These are phyloP conservation scores for Mycena latifolia DNA, from an alignment of 768 basidiomycete species.

Conservation along the genomic window DNA sequence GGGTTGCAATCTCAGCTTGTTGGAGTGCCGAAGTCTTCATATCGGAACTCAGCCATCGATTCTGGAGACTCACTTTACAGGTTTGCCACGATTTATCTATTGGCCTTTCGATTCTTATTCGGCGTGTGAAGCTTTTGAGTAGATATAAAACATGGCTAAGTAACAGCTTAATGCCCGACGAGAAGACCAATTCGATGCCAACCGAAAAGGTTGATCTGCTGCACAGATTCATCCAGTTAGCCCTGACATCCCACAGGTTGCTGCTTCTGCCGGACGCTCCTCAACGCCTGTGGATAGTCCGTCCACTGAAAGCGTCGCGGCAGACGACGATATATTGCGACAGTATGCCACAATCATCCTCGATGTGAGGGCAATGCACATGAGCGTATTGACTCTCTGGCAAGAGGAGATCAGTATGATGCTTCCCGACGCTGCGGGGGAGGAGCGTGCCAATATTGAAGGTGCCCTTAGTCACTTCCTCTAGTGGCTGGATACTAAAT, in stretches of 20 bases:
- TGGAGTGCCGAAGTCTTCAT: slow-evolving; percentile 93
- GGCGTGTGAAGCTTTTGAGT: slow-evolving; percentile 73
- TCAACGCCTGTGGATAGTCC: slow-evolving; percentile 68
- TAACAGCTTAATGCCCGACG: slow-evolving; percentile 58
- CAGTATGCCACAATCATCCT: slow-evolving; percentile 76
- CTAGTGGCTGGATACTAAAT: slow-evolving; percentile 14
- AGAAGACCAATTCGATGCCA: slow-evolving; percentile 51
- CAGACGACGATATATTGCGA: slow-evolving; percentile 74
- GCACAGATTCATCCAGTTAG: neutral
- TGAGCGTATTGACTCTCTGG: slow-evolving; percentile 72
- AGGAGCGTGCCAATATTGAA: slow-evolving; percentile 56
- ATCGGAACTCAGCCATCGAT: slow-evolving; percentile 83
- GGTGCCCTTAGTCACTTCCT: slow-evolving; percentile 52
- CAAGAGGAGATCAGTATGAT: slow-evolving; percentile 71
- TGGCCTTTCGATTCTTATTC: neutral
- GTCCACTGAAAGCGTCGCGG: slow-evolving; percentile 65
- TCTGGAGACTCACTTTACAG: slow-evolving; percentile 95
- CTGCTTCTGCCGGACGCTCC: slow-evolving; percentile 55
- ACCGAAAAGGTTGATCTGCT: slow-evolving; percentile 46
- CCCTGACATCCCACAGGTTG: slow-evolving; percentile 15
- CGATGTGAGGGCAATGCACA: slow-evolving; percentile 73
- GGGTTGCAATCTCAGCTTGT: slow-evolving; percentile 80
- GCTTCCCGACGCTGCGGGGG: slow-evolving; percentile 61
- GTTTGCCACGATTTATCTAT: slow-evolving; percentile 52
- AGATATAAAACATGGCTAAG: slow-evolving; percentile 88